Evolutionary conservation across 2,329 filamentous ascomycete species (phyloP), one percentile per base, ranked within the genome.

Genomic region (Nemania abortiva): DNA sequence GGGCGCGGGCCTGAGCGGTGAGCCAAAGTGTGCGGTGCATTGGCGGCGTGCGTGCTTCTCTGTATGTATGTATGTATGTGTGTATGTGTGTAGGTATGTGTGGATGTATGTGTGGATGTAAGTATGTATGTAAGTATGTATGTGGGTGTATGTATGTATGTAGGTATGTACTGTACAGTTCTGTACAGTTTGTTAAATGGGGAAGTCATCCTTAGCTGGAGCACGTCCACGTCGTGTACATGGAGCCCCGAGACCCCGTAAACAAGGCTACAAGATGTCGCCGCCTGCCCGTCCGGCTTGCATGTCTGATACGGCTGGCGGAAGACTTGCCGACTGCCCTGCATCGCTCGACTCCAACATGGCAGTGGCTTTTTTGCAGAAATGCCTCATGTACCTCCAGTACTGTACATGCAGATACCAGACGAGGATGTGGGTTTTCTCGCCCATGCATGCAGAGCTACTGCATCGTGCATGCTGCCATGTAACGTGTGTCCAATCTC

Each of bases 181-280:
- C 13, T 66, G 70, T 72, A 70, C 55, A 68, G 39, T 42, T 65
- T 70, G 70, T 68, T 72, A 72, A 65, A 65, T 29, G 65, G 58
- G 37, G 20, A 70, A 56, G 70, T 72, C 70, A n/a, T 64, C 15
- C 27, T 49, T 27, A 34, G 62, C 55, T 47, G 61, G 50, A n/a
- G 50, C 34, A 59, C 31, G 47, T 55, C 56, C 24, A 55, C 29
- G 54, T 31, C 31, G 27, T 61, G 52, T 70, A 72, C 70, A 69
- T 66, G 60, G 49, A n/a, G 24, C 55, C 60, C 22, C 20, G 57
- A 29, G 69, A 55, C 34, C 54, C 65, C 65, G 65, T 71, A 72
- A 72, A 72, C 70, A 72, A 69, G 70, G 70, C 70, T 72, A 71
- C 69, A 71, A 66, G 52, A 49, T 52, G 37, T 53, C 37, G 62